Evolutionary conservation across 2,329 filamentous ascomycete species (phyloP).

Genomic region (Pseudogymnoascus sp.): DNA sequence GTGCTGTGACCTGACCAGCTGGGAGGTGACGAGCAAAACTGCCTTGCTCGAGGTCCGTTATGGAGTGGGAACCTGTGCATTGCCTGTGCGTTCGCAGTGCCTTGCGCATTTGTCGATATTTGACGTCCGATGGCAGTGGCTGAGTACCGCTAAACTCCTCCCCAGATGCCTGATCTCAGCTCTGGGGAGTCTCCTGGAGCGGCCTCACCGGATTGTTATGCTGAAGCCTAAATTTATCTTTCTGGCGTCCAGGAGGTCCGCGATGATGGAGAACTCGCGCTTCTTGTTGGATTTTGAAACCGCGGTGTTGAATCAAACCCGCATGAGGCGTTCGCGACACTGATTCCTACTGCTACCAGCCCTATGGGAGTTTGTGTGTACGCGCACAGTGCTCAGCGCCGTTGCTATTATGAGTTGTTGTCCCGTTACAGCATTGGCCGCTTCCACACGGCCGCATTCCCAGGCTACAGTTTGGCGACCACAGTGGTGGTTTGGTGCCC

Average conservation of each 20-base stretch:
- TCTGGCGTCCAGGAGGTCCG: background rate
- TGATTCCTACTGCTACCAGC: background rate
- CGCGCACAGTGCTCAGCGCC: background rate
- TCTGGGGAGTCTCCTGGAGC: background rate
- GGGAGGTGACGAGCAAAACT: no score
- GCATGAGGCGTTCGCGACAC: background rate
- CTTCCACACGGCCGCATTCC: background rate
- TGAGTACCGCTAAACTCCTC: background rate
- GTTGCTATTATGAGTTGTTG: background rate
- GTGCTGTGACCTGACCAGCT: no score
- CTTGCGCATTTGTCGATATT: background rate
- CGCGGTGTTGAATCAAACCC: background rate
- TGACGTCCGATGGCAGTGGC: background rate
- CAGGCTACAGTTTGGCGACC: background rate
- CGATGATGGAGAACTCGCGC: background rate
- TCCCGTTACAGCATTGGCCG: background rate
- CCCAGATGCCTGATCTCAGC: slow-evolving; percentile 4
- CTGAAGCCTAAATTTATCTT: slow-evolving; percentile 6
- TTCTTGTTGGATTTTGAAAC: slow-evolving; percentile 3
- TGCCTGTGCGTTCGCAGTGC: background rate
- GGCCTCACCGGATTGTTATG: background rate
- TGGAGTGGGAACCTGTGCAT: background rate
- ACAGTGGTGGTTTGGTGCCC: background rate
- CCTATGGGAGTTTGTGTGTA: slow-evolving; percentile 1
- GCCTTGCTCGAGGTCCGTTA: no score